Base-by-base conservation (phyloP, 2,329 filamentous ascomycete genomes). In the Ceratocystis diversiconidia region DNA sequence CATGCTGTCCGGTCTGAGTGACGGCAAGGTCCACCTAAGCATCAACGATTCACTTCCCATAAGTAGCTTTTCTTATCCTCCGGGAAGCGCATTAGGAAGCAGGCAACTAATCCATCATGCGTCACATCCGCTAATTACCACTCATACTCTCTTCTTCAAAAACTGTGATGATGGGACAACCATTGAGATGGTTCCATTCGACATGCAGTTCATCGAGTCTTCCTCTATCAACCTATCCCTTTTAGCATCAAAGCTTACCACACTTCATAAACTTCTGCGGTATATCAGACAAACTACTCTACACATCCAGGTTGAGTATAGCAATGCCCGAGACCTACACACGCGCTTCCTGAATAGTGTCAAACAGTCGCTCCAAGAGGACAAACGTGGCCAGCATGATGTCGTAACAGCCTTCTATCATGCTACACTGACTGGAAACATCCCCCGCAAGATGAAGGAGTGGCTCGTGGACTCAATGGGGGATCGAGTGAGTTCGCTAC, bases 31-130 rank as follows among this genome's bases (percentile, higher is more conserved):
- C 12, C 87, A 92, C 72, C 78, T 95, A 19, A 89, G 85, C 70
- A 90, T 95, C 61, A 92, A 92, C 73, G 88, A 95, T 73, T 92
- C 88, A 5, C 90, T 95, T 70, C 81, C 88, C 67, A 86, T 95
- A 66, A 89, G 90, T 2, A 80, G 76, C 12, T 85, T 91, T 68
- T 73, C 76, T 66, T 79, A 80, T 66, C 80, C 74, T 1, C 76
- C 75, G 3, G 71, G 68, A 22, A 66, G 64, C 17, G 25, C 70
- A 57, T 63, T 68, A 1, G 65, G 68, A 62, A 65, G 68, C 22
- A 70, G 72, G 32, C 76, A 76, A 65, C 75, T 83, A 22, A 74
- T 79, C 59, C 78, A 76, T 30, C 89, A 95, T 72, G 80, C 87
- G 36, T 90, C 88, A 7, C 87, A 95, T 72, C 82, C 87, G 0